Base-by-base conservation (phyloP, 2,329 filamentous ascomycete species). In the Colletotrichum abscissum region DNA sequence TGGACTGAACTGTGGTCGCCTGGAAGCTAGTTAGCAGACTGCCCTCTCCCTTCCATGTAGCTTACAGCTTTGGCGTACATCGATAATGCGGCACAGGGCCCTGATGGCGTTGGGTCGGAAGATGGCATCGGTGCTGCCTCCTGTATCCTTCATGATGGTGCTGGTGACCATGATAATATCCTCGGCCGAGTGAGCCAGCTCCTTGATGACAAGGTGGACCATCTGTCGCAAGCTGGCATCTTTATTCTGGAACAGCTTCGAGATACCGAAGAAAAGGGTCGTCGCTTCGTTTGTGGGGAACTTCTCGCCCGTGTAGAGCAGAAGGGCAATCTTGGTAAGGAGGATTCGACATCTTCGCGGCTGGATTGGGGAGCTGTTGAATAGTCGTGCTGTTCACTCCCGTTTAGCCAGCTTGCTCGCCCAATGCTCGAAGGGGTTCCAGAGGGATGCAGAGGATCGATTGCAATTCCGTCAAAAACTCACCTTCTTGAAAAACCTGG, bases 81-180 rank as follows among this genome's bases (percentile, higher is more conserved):
- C 95, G 81, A 98, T 98, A 81, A 99, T 98, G 77, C 97, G 93
- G 87, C 96, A 98, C 77, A 98, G 88, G 52, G 96, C 95, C 78
- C 97, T 91, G 81, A 98, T 98, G 75, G 97, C 96, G 86, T 99
- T 99, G 65, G 97, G 95, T 79, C 97, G 91, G 87, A 95, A 98
- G 69, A 98, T 92, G 66, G 95, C 93, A 81, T 98, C 97, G 80
- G 95, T 98, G 80, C 95, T 94, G 76, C 97, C 95, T 65, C 95
- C 95, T 12, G 96, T 98, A 83, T 99, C 97, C 88, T 99, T 99
- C 97, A 98, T 99, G 79, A 99, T 98, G 78, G 96, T 98, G 85
- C 95, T 97, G 22, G 97, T 99, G 75, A 98, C 97, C 97, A 99
- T 98, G 83, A 99, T 99, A 76, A 98, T 97, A 88, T 99, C 97